These are phyloP conservation scores for Sugiyamaella mastotermitis DNA, from an alignment of 805 yeast species.

Conservation along the genomic window DNA sequence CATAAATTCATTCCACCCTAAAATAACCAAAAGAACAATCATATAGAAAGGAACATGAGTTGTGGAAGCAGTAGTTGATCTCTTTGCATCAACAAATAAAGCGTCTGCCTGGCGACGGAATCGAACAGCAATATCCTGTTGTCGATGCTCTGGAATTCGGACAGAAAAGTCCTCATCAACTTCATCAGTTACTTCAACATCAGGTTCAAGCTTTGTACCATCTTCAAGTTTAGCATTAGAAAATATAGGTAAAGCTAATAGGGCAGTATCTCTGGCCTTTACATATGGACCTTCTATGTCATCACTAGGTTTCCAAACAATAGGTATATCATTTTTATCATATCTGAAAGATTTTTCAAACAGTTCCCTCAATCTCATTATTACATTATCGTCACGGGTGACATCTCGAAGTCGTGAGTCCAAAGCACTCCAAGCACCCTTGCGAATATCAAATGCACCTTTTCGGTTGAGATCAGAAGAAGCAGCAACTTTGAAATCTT, in stretches of 20 bases:
- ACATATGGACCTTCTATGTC: slow-evolving; percentile 67
- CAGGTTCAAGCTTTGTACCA: slow-evolving; percentile 57
- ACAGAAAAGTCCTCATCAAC: slow-evolving; percentile 44
- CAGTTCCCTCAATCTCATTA: slow-evolving; percentile 61
- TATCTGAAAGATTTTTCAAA: slow-evolving; percentile 82
- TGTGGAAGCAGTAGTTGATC: slow-evolving; percentile 71
- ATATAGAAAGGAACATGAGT: slow-evolving; percentile 82
- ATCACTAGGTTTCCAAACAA: slow-evolving; percentile 65
- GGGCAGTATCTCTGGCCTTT: slow-evolving; percentile 52
- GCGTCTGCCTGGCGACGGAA: slow-evolving; percentile 75
- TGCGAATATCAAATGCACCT: slow-evolving; percentile 41
- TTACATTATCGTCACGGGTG: slow-evolving; percentile 59
- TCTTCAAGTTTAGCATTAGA: slow-evolving; percentile 44
- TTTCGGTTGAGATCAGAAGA: slow-evolving; percentile 36
- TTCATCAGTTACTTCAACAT: slow-evolving; percentile 35
- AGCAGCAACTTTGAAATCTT: slow-evolving; percentile 65
- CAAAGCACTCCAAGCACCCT: slow-evolving; percentile 61
- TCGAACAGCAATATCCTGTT: slow-evolving; percentile 47
- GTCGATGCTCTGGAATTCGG: slow-evolving; percentile 52
- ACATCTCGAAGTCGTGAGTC: slow-evolving; percentile 53
- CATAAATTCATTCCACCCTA: slow-evolving; percentile 97
- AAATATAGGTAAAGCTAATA: slow-evolving; percentile 52
- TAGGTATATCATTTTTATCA: slow-evolving; percentile 76
- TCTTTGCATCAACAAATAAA: slow-evolving; percentile 77
- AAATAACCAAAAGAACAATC: slow-evolving; percentile 59